Percentiles rank a stretch among this genome's conserved stretches.
Conservation (phyloP, 768 basidiomycete genomes). For the Phylloporus sp. region DNA sequence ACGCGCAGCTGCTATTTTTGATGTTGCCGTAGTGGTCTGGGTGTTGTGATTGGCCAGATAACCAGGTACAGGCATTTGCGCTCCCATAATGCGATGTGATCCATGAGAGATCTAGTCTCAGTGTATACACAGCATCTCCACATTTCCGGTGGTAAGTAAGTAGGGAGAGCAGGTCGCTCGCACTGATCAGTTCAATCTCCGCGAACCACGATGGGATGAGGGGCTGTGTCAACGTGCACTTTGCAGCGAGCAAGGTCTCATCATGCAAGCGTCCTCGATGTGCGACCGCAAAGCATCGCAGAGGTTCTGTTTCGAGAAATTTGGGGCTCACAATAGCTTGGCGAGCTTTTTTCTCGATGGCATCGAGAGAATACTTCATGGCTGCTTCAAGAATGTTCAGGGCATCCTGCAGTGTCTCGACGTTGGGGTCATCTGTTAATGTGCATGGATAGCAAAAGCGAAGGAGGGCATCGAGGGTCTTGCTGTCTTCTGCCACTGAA, state of each 20-base stretch:
- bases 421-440: slow-evolving; percentile 11
- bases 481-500: slow-evolving; percentile 18
- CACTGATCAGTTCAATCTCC: slow-evolving; percentile 29
- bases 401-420: slow-evolving; percentile 10
- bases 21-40: neutral
- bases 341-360: slow-evolving; percentile 18
- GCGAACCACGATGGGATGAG: slow-evolving; percentile 19
- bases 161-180: slow-evolving; percentile 24
- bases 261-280: slow-evolving; percentile 18
- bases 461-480: slow-evolving; percentile 19
- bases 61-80: slow-evolving; percentile 5
- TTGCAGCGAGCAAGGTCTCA: slow-evolving; percentile 29
- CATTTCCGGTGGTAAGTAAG: slow-evolving; percentile 22
- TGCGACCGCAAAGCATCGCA: slow-evolving; percentile 33
- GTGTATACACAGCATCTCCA: slow-evolving; percentile 3
- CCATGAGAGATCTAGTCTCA: slow-evolving; percentile 8
- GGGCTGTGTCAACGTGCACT: slow-evolving; percentile 24
- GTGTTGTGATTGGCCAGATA: neutral
- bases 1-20: neutral
- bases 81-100: slow-evolving; percentile 14
- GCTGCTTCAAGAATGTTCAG: slow-evolving; percentile 15
- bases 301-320: slow-evolving; percentile 17
- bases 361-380: slow-evolving; percentile 19
- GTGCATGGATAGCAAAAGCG: slow-evolving; percentile 24
- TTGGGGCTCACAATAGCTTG: slow-evolving; percentile 19